A percentile compares a stretch with the other conserved stretches of the same genome.
Conservation (phyloP, 2,329 filamentous ascomycete genomes). For the Coniella lustricola region DNA sequence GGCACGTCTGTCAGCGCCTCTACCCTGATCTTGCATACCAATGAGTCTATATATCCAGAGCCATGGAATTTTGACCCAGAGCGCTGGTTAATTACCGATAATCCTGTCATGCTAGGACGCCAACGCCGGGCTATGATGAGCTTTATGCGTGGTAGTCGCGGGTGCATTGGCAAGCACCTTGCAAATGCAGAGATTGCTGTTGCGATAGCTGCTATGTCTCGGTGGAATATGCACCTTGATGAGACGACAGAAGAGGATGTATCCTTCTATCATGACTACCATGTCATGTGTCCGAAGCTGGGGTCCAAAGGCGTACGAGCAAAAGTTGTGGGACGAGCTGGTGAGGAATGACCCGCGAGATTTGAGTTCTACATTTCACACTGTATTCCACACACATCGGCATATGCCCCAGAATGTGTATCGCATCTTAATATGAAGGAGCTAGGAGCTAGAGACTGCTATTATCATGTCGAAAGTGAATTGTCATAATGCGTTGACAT, state of each 20-base stretch:
- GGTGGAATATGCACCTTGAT: constrained; percentile 24
- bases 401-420: too few relatives aligned
- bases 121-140: neutral
- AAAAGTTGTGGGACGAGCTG: constrained; percentile 5
- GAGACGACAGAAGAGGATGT: constrained; percentile 24
- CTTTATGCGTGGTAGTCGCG: constrained; percentile 28
- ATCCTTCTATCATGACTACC: constrained; percentile 17
- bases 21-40: constrained; percentile 26
- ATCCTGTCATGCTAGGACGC: neutral
- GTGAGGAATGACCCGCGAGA: too few relatives aligned
- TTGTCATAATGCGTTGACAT: too few relatives aligned
- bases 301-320: constrained; percentile 17
- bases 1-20: constrained; percentile 31
- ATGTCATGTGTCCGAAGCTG: constrained; percentile 16
- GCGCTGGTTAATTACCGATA: neutral
- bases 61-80: constrained; percentile 2
- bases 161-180: constrained; percentile 34
- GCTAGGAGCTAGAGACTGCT: too few relatives aligned
- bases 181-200: constrained; percentile 26
- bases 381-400: too few relatives aligned
- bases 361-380: too few relatives aligned
- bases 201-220: constrained; percentile 20
- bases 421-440: too few relatives aligned
- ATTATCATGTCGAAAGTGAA: too few relatives aligned
- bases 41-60: constrained; percentile 2